Conservation (phyloP, 1,284 basidiomycete genomes). For the Puccinia triticina region DNA sequence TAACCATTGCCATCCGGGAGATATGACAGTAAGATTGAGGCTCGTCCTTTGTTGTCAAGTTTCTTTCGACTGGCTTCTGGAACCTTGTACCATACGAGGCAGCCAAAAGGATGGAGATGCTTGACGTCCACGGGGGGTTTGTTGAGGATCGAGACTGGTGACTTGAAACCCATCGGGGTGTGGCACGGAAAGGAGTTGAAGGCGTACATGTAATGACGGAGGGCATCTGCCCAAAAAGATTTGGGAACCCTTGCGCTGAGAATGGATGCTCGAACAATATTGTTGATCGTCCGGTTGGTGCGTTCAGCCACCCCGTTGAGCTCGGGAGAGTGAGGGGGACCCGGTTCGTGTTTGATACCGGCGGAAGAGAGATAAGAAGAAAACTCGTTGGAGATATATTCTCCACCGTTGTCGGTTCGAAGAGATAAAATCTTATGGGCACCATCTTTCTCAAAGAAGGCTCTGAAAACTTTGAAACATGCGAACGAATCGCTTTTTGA, state of each 20-base stretch:
- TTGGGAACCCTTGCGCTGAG: too few relatives aligned
- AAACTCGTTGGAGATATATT: background rate
- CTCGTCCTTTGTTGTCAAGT: background rate
- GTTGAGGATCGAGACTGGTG: too few relatives aligned
- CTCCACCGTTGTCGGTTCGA: background rate
- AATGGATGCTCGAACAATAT: too few relatives aligned
- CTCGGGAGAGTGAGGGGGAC: background rate
- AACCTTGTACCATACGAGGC: background rate
- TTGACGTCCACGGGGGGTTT: background rate
- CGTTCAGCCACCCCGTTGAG: constrained; percentile 11
- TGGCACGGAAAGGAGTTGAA: constrained; percentile 6
- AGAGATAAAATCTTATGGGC: constrained; percentile 39
- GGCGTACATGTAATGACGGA: background rate
- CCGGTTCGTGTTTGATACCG: background rate
- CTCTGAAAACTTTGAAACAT: constrained; percentile 59
- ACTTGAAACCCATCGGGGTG: background rate
- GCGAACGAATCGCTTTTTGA: background rate
- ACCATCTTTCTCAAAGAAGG: constrained; percentile 55
- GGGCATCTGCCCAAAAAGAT: too few relatives aligned
- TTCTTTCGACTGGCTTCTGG: background rate
- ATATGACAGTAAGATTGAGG: background rate
- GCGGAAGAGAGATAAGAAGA: background rate
- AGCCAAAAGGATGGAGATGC: background rate
- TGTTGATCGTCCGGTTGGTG: too few relatives aligned
- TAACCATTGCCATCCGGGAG: background rate